Evolutionary conservation across 2,329 filamentous ascomycete genomes (phyloP).

Genomic region (Epicoccum nigrum): DNA sequence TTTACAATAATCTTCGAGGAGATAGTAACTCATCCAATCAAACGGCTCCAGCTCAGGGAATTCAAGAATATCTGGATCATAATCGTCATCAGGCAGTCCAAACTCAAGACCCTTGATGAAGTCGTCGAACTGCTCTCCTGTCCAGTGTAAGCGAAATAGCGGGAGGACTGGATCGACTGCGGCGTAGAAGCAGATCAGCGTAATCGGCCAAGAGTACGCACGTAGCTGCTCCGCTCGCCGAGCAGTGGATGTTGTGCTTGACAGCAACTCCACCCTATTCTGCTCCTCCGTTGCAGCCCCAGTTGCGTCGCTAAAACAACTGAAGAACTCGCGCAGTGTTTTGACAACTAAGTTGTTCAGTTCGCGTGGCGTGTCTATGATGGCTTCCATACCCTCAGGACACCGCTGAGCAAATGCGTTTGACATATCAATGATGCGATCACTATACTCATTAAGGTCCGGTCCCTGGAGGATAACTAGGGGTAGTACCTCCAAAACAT

Average conservation of each 20-base stretch:
- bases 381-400: too few species aligned
- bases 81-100: neutral
- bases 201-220: neutral
- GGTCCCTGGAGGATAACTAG: too few species aligned
- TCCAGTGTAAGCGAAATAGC: neutral
- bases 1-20: too few species aligned
- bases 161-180: neutral
- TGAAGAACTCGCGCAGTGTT: neutral
- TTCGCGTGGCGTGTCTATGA: neutral
- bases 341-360: neutral
- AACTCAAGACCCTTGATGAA: neutral
- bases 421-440: too few species aligned
- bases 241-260: neutral
- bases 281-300: too few species aligned
- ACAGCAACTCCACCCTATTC: neutral
- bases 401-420: too few species aligned
- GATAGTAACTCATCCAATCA: too few species aligned
- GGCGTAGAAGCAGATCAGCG: neutral
- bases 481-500: too few species aligned
- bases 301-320: too few species aligned
- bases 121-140: neutral
- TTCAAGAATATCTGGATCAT: too few species aligned
- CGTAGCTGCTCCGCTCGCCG: neutral
- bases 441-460: too few species aligned
- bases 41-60: too few species aligned